These are phyloP conservation scores for Phytopythium litorale DNA, from an alignment of 352 stramenopile species.

Conservation along the genomic window DNA sequence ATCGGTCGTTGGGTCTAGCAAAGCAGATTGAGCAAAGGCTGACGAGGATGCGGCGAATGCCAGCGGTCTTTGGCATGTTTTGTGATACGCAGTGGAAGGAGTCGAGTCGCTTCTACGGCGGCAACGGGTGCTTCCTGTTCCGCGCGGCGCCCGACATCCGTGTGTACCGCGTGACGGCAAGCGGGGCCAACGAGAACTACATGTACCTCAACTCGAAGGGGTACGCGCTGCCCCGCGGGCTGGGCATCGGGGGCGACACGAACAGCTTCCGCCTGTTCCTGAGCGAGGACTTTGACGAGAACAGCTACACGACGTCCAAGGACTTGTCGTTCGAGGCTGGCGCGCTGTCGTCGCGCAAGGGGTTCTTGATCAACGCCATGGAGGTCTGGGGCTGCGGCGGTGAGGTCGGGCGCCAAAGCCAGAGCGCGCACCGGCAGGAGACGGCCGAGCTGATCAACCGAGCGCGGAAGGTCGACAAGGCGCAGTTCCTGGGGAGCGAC, in stretches of 20 bases:
- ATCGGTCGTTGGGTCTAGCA: background rate
- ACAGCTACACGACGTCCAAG: slow-evolving; percentile 75
- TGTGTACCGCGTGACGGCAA: slow-evolving; percentile 52
- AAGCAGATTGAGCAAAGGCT: background rate
- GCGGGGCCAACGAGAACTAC: slow-evolving; percentile 52
- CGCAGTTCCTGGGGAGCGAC: slow-evolving; percentile 75
- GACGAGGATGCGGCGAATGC: background rate
- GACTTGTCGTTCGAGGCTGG: slow-evolving; percentile 71
- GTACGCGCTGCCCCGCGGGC: slow-evolving; percentile 59
- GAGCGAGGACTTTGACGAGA: slow-evolving; percentile 82
- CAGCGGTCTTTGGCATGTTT: slow-evolving; percentile 86
- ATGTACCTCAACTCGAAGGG: slow-evolving; percentile 90
- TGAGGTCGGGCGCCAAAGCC: slow-evolving; percentile 40
- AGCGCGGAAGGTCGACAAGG: slow-evolving; percentile 84
- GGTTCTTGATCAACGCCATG: slow-evolving; percentile 63
- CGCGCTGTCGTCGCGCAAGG: slow-evolving; percentile 45
- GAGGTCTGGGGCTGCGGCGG: slow-evolving; percentile 82
- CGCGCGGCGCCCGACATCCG: slow-evolving; percentile 56
- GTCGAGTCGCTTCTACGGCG: slow-evolving; percentile 73
- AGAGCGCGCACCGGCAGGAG: slow-evolving; percentile 70
- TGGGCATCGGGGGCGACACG: slow-evolving; percentile 75
- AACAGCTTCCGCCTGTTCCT: slow-evolving; percentile 76
- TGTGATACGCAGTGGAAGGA: slow-evolving; percentile 85
- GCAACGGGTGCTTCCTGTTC: slow-evolving; percentile 81
- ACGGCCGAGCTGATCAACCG: slow-evolving; percentile 80